Percentiles rank a stretch among this genome's conserved stretches.
Conservation (phyloP, 257 asterid species). For the Handroanthus guayacan region DNA sequence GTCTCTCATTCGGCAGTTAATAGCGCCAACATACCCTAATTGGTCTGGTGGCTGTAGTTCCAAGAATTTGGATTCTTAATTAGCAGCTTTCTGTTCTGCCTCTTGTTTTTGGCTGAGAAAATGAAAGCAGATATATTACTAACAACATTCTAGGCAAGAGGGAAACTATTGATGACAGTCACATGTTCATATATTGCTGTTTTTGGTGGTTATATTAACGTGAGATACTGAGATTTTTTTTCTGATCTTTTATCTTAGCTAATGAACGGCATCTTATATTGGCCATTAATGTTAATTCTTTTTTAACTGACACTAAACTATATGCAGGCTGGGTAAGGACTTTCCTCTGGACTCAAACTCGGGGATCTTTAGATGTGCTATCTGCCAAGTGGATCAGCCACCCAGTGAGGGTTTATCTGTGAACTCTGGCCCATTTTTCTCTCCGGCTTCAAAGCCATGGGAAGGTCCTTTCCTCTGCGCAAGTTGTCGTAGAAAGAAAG, state of each 20-base stretch:
- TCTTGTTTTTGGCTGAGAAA: not conserved
- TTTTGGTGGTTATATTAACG: not conserved
- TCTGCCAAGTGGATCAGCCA: conserved; percentile 93
- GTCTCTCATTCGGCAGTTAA: not conserved
- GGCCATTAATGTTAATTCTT: not conserved
- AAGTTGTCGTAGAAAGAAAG: conserved; percentile 88
- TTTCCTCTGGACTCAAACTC: conserved; percentile 76
- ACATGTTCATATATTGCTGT: not conserved
- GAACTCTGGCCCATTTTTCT: conserved; percentile 86
- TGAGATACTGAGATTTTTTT: not conserved
- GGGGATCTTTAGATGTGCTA: conserved; percentile 92
- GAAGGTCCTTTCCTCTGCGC: conserved; percentile 98
- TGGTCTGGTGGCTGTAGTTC: not conserved
- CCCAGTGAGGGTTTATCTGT: conserved; percentile 81
- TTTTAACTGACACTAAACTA: not conserved
- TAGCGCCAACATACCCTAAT: not conserved
- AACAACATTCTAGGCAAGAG: not conserved
- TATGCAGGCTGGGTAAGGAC: conserved; percentile 94
- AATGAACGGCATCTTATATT: not conserved
- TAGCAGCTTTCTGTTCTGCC: not conserved
- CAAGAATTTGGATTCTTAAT: not conserved
- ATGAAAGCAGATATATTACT: not conserved
- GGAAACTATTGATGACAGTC: not conserved
- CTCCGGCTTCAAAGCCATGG: conserved; percentile 97
- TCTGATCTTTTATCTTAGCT: not conserved